Base-by-base conservation (phyloP, 1,139 yeast genomes). In the Debaryomyces psychrophilus region DNA sequence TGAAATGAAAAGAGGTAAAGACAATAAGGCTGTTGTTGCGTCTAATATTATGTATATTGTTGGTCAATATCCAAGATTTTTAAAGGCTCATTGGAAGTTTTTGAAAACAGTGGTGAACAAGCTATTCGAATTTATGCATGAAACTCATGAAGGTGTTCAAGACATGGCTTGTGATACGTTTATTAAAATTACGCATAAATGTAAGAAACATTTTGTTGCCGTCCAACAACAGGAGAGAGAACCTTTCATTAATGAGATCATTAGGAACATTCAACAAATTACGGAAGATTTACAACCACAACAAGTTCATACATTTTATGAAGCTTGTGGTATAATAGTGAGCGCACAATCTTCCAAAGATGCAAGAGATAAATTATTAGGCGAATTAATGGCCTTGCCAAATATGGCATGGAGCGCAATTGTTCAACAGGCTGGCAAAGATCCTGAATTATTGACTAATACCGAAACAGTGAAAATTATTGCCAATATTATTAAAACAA, bases 91-190 rank as follows among this genome's bases (percentile, higher is more conserved):
- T 67, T 93, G 99, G 99, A 89, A 89, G 67, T 95, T 93, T 61
- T 75, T 95, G 64, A 92, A 92, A 67, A 93, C 99, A 0, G 99
- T 93, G 40, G 93, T 93, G 51, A 87, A 90, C 70, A 93, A 93
- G 68, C 78, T 93, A 59, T 93, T 93, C 69, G 99, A 95, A 68
- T 93, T 93, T 61, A 93, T 93, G 99, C 99, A 93, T 71, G 99
- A 93, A 75, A 90, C 97, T 23, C 99, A 93, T 67, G 99, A 92
- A 68, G 99, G 98, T 71, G 99, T 93, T 52, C 99, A 93, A 73
- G 99, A 93, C 69, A 93, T 93, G 99, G 99, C 99, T 8, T 93
- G 99, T 76, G 99, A 93, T 68, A 93, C 99, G 1, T 93, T 93
- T 65, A 92, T 92, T 61, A 95, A 93, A 67, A 93, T 93, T 65